Base-by-base conservation (phyloP, 805 yeast species). In the Sugiyamaella qingdaonensis region DNA sequence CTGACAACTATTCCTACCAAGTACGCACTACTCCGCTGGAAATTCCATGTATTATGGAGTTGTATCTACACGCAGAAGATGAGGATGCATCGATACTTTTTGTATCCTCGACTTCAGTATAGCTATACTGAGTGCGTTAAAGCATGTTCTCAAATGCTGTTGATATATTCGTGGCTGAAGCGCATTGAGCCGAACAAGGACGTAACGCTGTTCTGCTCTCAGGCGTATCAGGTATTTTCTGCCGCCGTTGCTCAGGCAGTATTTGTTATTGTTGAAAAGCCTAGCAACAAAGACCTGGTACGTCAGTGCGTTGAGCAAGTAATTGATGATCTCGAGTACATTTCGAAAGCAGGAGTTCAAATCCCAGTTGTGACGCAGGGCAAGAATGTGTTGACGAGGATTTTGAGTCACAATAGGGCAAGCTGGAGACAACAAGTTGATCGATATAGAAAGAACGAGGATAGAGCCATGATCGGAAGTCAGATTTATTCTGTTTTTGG, bases 41-140 rank as follows among this genome's bases (percentile, higher is more conserved):
- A 34, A 16, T 45, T 34, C 21, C 48, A 51, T 24, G 34, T 51
- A 16, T n/a, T 51, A n/a, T 51, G 54, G 54, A 51, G 54, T 36
- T 51, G 54, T 35, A 44, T 51, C 2, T 48, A 51, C 19, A 51
- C 54, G 9, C 54, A 51, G 21, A 33, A 48, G 33, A 35, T 51
- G 39, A 18, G 54, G 24, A 24, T 51, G 49, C 54, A 51, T 46
- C 19, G 54, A 16, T 27, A 21, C 14, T 37, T 44, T 31, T 29
- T 51, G 19, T 51, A 44, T 14, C 54, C 54, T 1, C 35, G 49
- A 10, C 19, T n/a, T 9, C 45, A 51, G n/a, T 51, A 51, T 34
- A 44, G 54, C 45, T 51, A 51, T 27, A 16, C 29, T 13, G 54
- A 42, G 10, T 51, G 54, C 29, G 35, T 45, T 10, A 42, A 44